Base-by-base conservation (phyloP, 2,329 filamentous ascomycete species). In the Fulvia fulva region DNA sequence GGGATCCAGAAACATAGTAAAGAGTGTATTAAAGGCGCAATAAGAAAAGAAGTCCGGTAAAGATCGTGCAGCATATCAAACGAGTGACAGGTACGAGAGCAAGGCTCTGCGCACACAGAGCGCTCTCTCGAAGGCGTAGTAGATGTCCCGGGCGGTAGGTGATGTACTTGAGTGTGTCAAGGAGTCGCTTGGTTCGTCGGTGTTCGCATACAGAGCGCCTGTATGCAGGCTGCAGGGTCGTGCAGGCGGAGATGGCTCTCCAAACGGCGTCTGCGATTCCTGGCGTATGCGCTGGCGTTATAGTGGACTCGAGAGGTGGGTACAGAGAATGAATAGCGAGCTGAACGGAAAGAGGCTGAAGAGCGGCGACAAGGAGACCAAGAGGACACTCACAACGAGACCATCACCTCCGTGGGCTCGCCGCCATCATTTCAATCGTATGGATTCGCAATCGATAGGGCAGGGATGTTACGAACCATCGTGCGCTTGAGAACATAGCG, bases 1-100 rank as follows among this genome's bases (percentile, higher is more conserved):
- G 22, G 69, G 69, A 41, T 71, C 69, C 54, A 70, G 64, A 53
- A 71, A 72, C 70, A 72, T 72, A 47, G 16, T 55, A 55, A 51
- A 44, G 32, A 57, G 19, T 37, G 57, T 57, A 56, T 51, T 54
- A 57, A 57, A 53, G 22, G 34, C 19, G 56, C n/a, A 45, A 34
- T 37, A 57, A 46, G 50, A 55, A 63, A 60, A 37, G 55, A 65
- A 51, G 54, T 56, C 45, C 34, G 58, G 56, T 55, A 60, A 55
- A 47, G 53, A 63, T 60, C 50, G 62, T 57, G 51, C 28, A 51
- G 56, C 57, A 62, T 61, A 57, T 57, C 56, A 64, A 60, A 62
- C 41, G 60, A 63, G 51, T 56, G 61, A 58, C 59, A 56, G 44
- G 57, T 57, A 56, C 57, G 50, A 61, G 58, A 61, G 63, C 62